These are phyloP conservation scores for Botrytis aclada DNA, from an alignment of 2,329 filamentous ascomycete genomes.

Conservation along the genomic window DNA sequence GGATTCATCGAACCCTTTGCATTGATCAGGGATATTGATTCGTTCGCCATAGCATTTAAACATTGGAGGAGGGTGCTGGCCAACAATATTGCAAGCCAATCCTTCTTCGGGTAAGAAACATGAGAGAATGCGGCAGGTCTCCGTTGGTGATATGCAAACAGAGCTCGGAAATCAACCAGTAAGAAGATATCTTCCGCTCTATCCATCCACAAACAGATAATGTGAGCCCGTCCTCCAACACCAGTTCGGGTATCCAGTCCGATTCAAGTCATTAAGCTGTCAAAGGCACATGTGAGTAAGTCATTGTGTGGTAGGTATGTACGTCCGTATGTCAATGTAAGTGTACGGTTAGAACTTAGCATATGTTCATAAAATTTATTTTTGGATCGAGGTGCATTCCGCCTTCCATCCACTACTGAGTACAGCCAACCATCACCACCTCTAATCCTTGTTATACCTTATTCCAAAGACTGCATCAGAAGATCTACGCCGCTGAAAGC, in stretches of 20 bases:
- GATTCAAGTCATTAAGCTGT: background rate
- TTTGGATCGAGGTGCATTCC: constrained; percentile 18
- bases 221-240: background rate
- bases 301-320: background rate
- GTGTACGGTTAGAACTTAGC: background rate
- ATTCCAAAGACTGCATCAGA: constrained; percentile 17
- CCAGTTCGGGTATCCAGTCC: background rate
- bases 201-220: background rate
- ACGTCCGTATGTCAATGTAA: background rate
- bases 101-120: background rate
- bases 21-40: constrained; percentile 8
- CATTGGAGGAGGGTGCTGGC: constrained; percentile 2
- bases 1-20: background rate
- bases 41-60: background rate
- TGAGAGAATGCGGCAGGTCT: background rate
- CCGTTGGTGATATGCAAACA: background rate
- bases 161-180: constrained; percentile 4
- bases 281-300: background rate
- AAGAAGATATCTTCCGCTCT: background rate
- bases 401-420: background rate
- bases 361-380: constrained; percentile 6
- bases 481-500: constrained; percentile 18
- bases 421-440: background rate
- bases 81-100: background rate
- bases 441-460: constrained; percentile 17